Conservation (phyloP, 805 yeast species). For the Yarrowia divulgata region DNA sequence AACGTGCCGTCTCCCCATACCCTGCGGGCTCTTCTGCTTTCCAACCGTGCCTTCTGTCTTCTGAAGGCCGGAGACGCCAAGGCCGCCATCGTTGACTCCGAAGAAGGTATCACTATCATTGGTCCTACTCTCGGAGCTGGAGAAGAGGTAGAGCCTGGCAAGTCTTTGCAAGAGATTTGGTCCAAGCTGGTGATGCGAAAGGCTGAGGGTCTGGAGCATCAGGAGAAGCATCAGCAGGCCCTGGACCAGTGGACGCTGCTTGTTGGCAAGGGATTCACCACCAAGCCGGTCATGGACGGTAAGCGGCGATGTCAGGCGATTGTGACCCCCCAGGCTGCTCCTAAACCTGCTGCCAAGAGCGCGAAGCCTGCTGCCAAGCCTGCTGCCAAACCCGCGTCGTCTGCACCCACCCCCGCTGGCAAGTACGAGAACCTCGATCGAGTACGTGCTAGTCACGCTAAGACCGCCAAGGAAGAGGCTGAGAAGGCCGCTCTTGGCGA, state of each 20-base stretch:
- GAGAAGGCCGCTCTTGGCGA: constrained; percentile 72
- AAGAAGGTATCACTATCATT: constrained; percentile 57
- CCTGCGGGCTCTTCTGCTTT: constrained; percentile 67
- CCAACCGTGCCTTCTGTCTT: constrained; percentile 75
- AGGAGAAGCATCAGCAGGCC: constrained; percentile 74
- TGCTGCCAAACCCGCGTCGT: constrained; percentile 41
- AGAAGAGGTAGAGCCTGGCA: constrained; percentile 58
- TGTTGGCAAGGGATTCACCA: constrained; percentile 71
- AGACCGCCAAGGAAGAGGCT: constrained; percentile 59
- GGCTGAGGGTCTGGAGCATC: constrained; percentile 85
- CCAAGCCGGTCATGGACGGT: constrained; percentile 74
- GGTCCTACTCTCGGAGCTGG: constrained; percentile 52
- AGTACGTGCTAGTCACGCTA: constrained; percentile 57
- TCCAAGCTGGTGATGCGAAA: constrained; percentile 68
- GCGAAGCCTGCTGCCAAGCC: constrained; percentile 36
- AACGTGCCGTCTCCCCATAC: constrained; percentile 70
- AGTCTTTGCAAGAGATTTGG: constrained; percentile 73
- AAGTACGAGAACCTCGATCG: constrained; percentile 59
- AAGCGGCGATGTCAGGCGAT: constrained; percentile 77
- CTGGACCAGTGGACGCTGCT: constrained; percentile 65
- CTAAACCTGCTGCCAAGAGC: constrained; percentile 43
- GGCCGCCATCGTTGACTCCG: constrained; percentile 57
- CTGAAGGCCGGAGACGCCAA: constrained; percentile 75
- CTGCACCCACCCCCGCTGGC: constrained; percentile 47
- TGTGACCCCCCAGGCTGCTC: constrained; percentile 52